These are phyloP conservation scores for Stagonosporopsis cucurbitacearum DNA, from an alignment of 2,329 filamentous ascomycete genomes.

Conservation along the genomic window DNA sequence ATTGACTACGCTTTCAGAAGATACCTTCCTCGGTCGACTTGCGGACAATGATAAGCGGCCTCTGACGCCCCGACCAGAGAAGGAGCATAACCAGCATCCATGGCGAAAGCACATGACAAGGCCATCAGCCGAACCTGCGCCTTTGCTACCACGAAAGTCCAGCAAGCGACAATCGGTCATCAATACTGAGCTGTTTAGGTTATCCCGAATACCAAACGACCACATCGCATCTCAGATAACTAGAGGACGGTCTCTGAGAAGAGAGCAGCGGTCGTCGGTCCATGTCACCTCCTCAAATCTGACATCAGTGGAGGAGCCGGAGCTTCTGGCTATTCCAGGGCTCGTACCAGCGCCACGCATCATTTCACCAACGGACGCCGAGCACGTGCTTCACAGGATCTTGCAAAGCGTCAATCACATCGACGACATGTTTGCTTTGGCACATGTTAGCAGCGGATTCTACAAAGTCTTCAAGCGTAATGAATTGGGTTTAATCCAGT, in stretches of 20 bases:
- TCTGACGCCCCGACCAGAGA: constrained; percentile 29
- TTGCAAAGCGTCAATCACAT: constrained; percentile 57
- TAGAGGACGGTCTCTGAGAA: constrained; percentile 24
- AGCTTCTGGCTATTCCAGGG: constrained; percentile 28
- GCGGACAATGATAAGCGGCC: constrained; percentile 42
- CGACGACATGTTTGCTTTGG: constrained; percentile 62
- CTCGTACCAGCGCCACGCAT: constrained; percentile 28
- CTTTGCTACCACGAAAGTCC: constrained; percentile 51
- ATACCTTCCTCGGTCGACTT: constrained; percentile 49
- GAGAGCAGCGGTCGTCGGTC: constrained; percentile 31
- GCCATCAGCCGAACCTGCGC: constrained; percentile 30
- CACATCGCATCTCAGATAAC: constrained; percentile 43
- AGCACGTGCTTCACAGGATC: constrained; percentile 60
- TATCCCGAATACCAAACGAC: constrained; percentile 34
- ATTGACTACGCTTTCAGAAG: constrained; percentile 39
- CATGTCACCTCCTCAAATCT: constrained; percentile 29
- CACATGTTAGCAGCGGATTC: constrained; percentile 62
- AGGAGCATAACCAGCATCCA: constrained; percentile 9
- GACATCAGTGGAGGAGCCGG: constrained; percentile 30
- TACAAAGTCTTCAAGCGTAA: constrained; percentile 64
- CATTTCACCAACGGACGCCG: constrained; percentile 54
- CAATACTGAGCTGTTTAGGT: constrained; percentile 23
- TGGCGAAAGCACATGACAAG: constrained; percentile 16
- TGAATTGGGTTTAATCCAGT: constrained; percentile 61
- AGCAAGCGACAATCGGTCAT: constrained; percentile 48